Evolutionary conservation across 345 rosid genomes (phyloP).

Genomic region (Trapa incisa): DNA sequence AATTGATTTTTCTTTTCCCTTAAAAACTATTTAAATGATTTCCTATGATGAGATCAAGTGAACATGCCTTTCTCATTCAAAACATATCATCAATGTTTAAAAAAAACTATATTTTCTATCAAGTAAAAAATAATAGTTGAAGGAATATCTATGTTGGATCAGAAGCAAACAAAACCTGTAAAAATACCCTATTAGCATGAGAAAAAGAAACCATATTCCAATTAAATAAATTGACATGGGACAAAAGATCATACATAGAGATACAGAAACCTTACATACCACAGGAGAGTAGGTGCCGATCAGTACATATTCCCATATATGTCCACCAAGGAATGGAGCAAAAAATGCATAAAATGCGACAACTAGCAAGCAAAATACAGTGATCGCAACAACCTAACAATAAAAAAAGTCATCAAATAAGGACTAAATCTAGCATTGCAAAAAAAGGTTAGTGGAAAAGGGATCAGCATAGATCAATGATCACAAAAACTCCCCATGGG

Average conservation of each 20-base stretch:
- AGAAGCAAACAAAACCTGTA: not conserved
- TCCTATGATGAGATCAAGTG: not conserved
- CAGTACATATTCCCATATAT: constrained; percentile 64
- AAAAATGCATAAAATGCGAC: constrained; percentile 93
- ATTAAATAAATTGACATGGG: not conserved
- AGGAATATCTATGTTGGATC: not conserved
- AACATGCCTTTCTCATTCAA: not conserved
- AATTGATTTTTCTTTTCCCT: not conserved
- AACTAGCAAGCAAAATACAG: constrained; percentile 81
- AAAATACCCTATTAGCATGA: not conserved
- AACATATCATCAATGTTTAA: not conserved
- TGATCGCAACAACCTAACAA: constrained; percentile 84
- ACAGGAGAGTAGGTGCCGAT: constrained; percentile 70
- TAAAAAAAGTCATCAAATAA: constrained; percentile 5
- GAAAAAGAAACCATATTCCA: not conserved
- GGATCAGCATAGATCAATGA: not conserved
- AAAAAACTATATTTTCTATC: not conserved
- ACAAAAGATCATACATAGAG: not conserved
- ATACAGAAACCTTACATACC: constrained; percentile 37
- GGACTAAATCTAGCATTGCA: not conserved
- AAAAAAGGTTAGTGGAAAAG: not conserved
- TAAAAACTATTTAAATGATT: not conserved
- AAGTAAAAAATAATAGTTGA: not conserved
- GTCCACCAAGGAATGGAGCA: constrained; percentile 94
- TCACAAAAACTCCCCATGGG: not conserved